Base-by-base conservation (phyloP, 805 yeast genomes). In the Kazachstania taianensis region DNA sequence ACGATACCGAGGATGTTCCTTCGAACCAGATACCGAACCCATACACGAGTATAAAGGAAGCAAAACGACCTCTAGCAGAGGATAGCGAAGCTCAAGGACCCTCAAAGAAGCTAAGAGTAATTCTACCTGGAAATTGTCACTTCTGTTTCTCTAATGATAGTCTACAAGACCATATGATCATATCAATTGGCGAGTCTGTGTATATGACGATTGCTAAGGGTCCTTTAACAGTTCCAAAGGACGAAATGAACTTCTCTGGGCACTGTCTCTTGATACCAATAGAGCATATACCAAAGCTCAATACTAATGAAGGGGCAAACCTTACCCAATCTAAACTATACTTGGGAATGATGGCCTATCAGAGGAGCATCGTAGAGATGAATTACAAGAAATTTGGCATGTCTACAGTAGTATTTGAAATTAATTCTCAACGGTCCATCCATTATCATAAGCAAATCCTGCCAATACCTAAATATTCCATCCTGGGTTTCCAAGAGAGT, bases 201-300 rank as follows among this genome's bases (percentile, higher is more conserved):
- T 86, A 85, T 52, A 34, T 86, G 39, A 78, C 96, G 0, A 66
- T 78, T 12, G 94, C 94, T 0, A 85, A 81, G 50, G 96, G 96
- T 0, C 96, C 96, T 0, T 57, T 86, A 14, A 72, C 82, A 2
- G 57, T 67, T 19, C 72, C 78, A 1, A 62, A 62, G 10, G 58
- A 61, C 3, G 57, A 69, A 3, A 60, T 69, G 50, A 61, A 64
- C 7, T 77, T 82, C 49, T 73, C 94, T 0, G 95, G 94, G 0
- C 96, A 86, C 62, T 82, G 83, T 16, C 63, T 86, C 29, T 67
- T 87, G 7, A 73, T 85, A 9, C 94, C 96, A 0, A 71, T 87
- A 14, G 75, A 78, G 15, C 96, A 86, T 53, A 63, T 65, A 7
- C 70, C 94, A 0, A 68, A 64, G 36, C 55, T 50, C 31, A 51